A percentile compares a stretch with the other conserved stretches of the same genome.
Conservation (phyloP, 1,139 yeast genomes). For the Saccharomyces hybrid region DNA sequence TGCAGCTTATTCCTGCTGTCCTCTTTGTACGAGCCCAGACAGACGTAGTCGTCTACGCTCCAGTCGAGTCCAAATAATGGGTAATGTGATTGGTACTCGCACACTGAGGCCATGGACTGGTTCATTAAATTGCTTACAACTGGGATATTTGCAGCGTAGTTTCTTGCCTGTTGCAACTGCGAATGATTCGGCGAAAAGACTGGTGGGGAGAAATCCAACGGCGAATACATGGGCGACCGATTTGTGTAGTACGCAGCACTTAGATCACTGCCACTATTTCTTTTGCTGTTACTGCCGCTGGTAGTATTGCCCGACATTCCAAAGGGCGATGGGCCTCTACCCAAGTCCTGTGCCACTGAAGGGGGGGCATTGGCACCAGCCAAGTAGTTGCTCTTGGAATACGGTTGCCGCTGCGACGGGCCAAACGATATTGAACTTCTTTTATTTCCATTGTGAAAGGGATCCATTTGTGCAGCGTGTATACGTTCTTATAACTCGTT, state of each 20-base stretch:
- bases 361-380: neutral
- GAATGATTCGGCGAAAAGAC: conserved; percentile 13
- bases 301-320: conserved; percentile 2
- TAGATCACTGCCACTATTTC: conserved; percentile 1
- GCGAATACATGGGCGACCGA: conserved; percentile 28
- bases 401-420: neutral
- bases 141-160: conserved; percentile 7
- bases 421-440: neutral
- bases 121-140: conserved; percentile 2
- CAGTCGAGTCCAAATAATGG: conserved; percentile 31
- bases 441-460: neutral
- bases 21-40: conserved; percentile 31
- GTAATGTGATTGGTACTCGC: conserved; percentile 24
- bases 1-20: conserved; percentile 29
- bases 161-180: conserved; percentile 17
- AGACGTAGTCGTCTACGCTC: conserved; percentile 28
- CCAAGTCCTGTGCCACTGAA: neutral
- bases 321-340: conserved; percentile 1
- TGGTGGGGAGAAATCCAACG: conserved; percentile 20
- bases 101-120: conserved; percentile 11
- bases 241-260: conserved; percentile 10
- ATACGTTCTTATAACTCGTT: neutral
- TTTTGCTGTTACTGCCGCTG: neutral
- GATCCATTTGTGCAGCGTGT: neutral
- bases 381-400: neutral